Conservation (phyloP, 1,284 basidiomycete species). For the Boletus austroedulis region DNA sequence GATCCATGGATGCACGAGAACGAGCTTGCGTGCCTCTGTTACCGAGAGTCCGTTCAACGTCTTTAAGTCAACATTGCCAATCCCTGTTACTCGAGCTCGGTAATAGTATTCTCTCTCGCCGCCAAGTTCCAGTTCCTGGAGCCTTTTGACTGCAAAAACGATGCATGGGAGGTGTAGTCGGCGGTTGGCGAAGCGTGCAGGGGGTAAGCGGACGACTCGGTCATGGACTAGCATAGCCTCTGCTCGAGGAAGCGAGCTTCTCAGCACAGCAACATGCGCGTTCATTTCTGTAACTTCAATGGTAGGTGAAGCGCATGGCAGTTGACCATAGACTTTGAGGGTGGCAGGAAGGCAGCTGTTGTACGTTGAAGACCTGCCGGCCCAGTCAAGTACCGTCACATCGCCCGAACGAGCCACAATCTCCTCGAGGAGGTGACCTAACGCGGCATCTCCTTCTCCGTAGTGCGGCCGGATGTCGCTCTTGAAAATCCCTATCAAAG, state of each 20-base stretch:
- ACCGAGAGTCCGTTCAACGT: background rate
- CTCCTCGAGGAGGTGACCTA: background rate
- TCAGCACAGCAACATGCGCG: background rate
- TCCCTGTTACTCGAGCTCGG: background rate
- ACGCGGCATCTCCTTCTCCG: background rate
- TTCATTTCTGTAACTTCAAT: background rate
- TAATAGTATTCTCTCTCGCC: background rate
- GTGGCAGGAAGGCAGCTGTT: background rate
- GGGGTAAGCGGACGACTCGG: background rate
- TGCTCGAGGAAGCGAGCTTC: background rate
- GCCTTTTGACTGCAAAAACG: background rate
- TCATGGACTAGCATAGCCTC: background rate
- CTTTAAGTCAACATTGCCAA: background rate
- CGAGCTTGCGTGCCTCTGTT: background rate
- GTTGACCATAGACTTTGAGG: background rate
- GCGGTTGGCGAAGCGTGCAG: background rate
- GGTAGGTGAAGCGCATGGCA: background rate
- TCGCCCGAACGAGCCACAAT: background rate
- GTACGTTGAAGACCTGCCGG: background rate
- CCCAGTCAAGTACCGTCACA: background rate
- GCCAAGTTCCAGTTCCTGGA: no score
- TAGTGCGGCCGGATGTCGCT: background rate
- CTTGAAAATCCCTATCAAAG: background rate
- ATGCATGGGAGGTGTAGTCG: background rate
- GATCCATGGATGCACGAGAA: background rate